Base-by-base conservation (phyloP, 1,284 basidiomycete species). In the Exsudoporus floridanus region DNA sequence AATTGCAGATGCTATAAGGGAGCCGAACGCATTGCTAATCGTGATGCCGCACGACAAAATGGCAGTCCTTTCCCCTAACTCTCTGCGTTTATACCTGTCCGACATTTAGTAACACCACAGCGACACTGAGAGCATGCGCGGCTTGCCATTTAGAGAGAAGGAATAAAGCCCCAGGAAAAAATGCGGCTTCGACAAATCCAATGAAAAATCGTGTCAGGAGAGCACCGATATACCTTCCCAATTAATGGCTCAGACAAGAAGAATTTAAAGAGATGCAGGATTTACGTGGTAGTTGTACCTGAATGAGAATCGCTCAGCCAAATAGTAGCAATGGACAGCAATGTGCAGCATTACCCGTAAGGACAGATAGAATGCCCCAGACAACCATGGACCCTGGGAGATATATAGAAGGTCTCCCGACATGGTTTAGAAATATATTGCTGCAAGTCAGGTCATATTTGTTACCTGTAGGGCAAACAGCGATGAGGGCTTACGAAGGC, bases 21-120 rank as follows among this genome's bases (percentile, higher is more conserved):
- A 77, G 18, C 91, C 90, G 64, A 93, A 92, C 0, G 89, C 91
- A 72, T 92, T 94, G 56, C 84, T 87, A 54, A 93, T 83, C 46
- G 93, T 74, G 63, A 77, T 82, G 7, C 89, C 89, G 59, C 82
- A 85, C 49, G 81, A 83, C 18, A 94, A 77, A 45, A 89, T 70
- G 2, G 90, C 84, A 25, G 85, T 91, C 54, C 92, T 78, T 49
- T 86, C 70, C 27, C 86, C 87, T 25, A 90, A 71, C 60, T 90
- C 88, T 23, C 74, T 76, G 8, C 81, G 80, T 53, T 77, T 88
- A 70, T 90, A 90, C 61, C 61, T 62, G 33, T 52, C 44, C 14
- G 25, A 34, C 7, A 12, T 41, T 64, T 14, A 52, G 38, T 1
- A 44, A 50, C 7, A 31, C 31, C 38, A 21, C 18, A n/a, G 12